A percentile compares a stretch with the other conserved stretches of the same genome.
These are phyloP conservation scores for Neurospora tetrasperma DNA, from an alignment of 495 filamentous ascomycete genomes.

Conservation along the genomic window DNA sequence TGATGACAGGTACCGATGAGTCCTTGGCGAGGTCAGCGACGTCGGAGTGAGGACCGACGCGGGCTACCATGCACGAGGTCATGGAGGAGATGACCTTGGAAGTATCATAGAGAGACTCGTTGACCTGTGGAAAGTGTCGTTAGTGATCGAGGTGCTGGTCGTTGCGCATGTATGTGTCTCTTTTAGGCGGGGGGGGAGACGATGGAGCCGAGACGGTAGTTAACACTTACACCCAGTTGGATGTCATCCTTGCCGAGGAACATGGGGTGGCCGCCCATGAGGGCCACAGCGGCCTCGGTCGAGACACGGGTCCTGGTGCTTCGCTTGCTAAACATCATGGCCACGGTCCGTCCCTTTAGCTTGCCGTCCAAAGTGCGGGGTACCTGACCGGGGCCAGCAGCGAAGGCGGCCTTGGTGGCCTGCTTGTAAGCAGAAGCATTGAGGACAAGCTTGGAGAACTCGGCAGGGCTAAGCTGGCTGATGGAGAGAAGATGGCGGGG, in stretches of 20 bases:
- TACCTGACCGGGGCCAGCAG: conserved; percentile 17
- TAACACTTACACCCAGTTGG: conserved; percentile 65
- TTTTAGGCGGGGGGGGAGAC: neutral
- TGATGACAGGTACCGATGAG: conserved; percentile 85
- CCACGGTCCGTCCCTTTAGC: conserved; percentile 65
- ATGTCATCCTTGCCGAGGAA: conserved; percentile 93
- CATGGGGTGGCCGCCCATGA: conserved; percentile 88
- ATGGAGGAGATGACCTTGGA: conserved; percentile 84
- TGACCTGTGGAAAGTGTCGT: conserved; percentile 41
- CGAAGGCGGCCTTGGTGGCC: conserved; percentile 60
- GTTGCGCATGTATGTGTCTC: neutral
- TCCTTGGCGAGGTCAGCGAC: conserved; percentile 68
- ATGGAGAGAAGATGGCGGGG: conserved; percentile 86
- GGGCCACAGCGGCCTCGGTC: conserved; percentile 73
- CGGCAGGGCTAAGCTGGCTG: conserved; percentile 66
- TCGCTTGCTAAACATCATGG: conserved; percentile 93
- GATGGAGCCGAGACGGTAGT: neutral
- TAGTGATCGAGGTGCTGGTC: neutral
- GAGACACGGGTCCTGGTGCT: conserved; percentile 88
- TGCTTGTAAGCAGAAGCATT: conserved; percentile 70
- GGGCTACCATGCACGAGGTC: conserved; percentile 81
- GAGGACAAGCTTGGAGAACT: conserved; percentile 71
- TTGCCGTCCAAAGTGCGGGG: conserved; percentile 43
- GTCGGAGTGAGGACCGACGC: conserved; percentile 75
- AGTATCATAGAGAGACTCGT: conserved; percentile 86